Evolutionary conservation across 768 basidiomycete species (phyloP), one percentile per base, ranked within the genome.

Genomic region (Rubroboletus satanas): DNA sequence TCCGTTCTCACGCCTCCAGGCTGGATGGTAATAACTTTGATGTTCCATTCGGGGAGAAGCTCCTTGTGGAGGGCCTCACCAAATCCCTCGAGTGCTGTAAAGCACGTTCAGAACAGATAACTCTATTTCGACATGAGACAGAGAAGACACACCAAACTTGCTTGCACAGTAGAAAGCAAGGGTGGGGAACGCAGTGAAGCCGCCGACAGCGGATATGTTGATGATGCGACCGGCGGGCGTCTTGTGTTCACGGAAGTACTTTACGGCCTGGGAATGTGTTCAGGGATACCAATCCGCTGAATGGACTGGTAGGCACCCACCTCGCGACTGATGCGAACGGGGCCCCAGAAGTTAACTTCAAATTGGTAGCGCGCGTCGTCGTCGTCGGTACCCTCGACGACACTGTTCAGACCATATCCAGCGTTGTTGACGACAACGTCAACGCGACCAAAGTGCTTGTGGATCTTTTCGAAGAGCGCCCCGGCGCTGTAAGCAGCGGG

Each of bases 361-460:
- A 74, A 67, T 46, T 67, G 58, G 43, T 44, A 26, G 4, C 69
- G 66, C 0, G 65, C 71, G 8, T 62, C 63, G 36, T 61, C 63
- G 17, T 71, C 66, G 9, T 49, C 59, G 11, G 60, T 59, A 10
- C 47, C 48, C 45, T 73, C 72, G 11, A 70, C 61, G 39, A 73
- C 67, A 9, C 61, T 55, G 14, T 52, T 49, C 29, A 62, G n/a
- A 2, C 45, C 62, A 32, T 60, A 63, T 7, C 58, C 72, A 0
- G 72, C 73, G 15, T 74, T 74, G 60, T 71, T 74, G 49, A 67
- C 63, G 14, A 74, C 66, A 31, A 71, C 62, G 39, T 74, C 71
- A 14, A 74, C 29, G 5, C 68, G 63, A 12, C 68, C 68, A 56
- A 74, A 74, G 41, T 62, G 51, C 4, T 31, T 44, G 36, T 61